Evolutionary conservation across 2,329 filamentous ascomycete genomes (phyloP).

Genomic region (Xylaria sp.): DNA sequence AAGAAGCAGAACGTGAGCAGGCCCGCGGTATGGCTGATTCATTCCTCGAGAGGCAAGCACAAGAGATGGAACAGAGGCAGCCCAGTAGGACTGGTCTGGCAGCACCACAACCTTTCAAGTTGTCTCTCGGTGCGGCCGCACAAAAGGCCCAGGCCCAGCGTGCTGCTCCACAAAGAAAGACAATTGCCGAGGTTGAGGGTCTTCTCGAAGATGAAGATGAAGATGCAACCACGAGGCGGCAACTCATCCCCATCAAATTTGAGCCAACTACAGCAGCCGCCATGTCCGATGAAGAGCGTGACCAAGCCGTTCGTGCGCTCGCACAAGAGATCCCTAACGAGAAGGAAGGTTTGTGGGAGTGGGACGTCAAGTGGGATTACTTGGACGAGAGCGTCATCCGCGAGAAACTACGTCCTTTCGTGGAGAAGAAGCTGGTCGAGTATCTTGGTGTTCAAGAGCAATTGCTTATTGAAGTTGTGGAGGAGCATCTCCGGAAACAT

Average conservation of each 20-base stretch:
- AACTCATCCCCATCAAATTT: slow-evolving; percentile 84
- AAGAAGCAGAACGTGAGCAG: slow-evolving; percentile 78
- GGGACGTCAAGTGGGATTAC: slow-evolving; percentile 91
- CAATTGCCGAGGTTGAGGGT: slow-evolving; percentile 92
- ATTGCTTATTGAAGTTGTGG: slow-evolving; percentile 90
- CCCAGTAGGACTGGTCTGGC: slow-evolving; percentile 52
- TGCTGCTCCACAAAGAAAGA: slow-evolving; percentile 72
- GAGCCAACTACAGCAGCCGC: slow-evolving; percentile 74
- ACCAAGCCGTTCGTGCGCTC: slow-evolving; percentile 81
- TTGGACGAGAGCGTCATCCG: slow-evolving; percentile 83
- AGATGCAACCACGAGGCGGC: slow-evolving; percentile 74
- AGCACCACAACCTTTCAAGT: slow-evolving; percentile 85
- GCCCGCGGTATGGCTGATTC: slow-evolving; percentile 88
- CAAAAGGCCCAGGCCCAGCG: slow-evolving; percentile 74
- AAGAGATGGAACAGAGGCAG: slow-evolving; percentile 72
- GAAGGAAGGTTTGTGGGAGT: slow-evolving; percentile 88
- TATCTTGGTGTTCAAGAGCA: slow-evolving; percentile 97
- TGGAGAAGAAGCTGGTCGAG: slow-evolving; percentile 98
- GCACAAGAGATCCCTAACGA: slow-evolving; percentile 91
- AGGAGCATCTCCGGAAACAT: slow-evolving; percentile 83
- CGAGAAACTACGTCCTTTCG: slow-evolving; percentile 91
- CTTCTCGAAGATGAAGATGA: slow-evolving; percentile 96
- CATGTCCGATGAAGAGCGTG: slow-evolving; percentile 88
- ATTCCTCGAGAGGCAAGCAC: slow-evolving; percentile 86
- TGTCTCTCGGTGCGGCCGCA: slow-evolving; percentile 89